These are phyloP conservation scores for Elsinoe arachidis DNA, from an alignment of 2,329 filamentous ascomycete species.

Conservation along the genomic window DNA sequence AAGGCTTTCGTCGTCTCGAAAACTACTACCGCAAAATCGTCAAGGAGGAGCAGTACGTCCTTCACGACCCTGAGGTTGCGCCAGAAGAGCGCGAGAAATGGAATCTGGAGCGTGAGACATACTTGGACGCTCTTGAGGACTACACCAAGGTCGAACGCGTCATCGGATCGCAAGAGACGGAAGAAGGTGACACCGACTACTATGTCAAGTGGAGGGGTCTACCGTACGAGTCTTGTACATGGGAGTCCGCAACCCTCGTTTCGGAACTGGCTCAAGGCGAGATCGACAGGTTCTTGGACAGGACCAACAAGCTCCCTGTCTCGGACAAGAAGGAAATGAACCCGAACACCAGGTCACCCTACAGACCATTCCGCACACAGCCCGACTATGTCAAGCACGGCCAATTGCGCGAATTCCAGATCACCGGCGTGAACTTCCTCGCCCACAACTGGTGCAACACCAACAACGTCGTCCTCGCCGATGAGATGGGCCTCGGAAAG, in stretches of 20 bases:
- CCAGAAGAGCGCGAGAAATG: slow-evolving; percentile 88
- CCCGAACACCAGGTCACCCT: slow-evolving; percentile 59
- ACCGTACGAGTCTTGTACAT: slow-evolving; percentile 88
- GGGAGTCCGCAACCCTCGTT: slow-evolving; percentile 72
- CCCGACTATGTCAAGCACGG: slow-evolving; percentile 78
- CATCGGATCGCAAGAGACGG: slow-evolving; percentile 72
- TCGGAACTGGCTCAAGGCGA: slow-evolving; percentile 73
- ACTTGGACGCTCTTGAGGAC: slow-evolving; percentile 78
- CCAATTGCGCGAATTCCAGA: slow-evolving; percentile 83
- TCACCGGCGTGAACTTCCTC: slow-evolving; percentile 89
- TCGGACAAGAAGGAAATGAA: slow-evolving; percentile 74
- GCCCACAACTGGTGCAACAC: slow-evolving; percentile 90
- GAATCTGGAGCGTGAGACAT: slow-evolving; percentile 87
- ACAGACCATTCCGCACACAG: slow-evolving; percentile 68
- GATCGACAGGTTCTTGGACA: slow-evolving; percentile 84
- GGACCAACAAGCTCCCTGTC: slow-evolving; percentile 67
- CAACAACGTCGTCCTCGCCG: slow-evolving; percentile 93
- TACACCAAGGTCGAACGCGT: slow-evolving; percentile 90
- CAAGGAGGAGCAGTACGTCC: slow-evolving; percentile 68
- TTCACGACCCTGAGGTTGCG: slow-evolving; percentile 63
- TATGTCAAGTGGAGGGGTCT: slow-evolving; percentile 84
- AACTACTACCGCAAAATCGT: slow-evolving; percentile 88
- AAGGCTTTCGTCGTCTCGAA: slow-evolving; percentile 80
- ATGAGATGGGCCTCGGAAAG: slow-evolving; percentile 98
- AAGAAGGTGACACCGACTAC: slow-evolving; percentile 70